Percentiles rank a stretch among this genome's conserved stretches.
phyloP scores from a whole-genome alignment of 208 protist genomes.

The Leishmania lainsoni region DNA sequence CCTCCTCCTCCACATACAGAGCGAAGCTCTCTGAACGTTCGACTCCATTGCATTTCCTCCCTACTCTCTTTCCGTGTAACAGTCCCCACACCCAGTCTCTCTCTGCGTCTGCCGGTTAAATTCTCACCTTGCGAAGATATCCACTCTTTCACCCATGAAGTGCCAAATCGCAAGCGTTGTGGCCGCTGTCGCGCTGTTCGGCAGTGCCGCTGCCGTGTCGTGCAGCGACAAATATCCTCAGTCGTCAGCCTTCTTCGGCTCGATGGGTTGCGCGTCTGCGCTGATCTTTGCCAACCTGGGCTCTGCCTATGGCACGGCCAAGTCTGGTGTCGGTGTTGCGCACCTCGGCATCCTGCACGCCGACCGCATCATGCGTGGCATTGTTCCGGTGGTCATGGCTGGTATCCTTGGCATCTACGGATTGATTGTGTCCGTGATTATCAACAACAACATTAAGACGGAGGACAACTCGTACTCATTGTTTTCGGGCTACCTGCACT shows the following conservation, averaged over 20 bases:
- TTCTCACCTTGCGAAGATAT: conserved; percentile 2
- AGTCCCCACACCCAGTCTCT: not conserved
- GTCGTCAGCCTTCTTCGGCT: conserved; percentile 96
- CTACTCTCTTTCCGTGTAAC: not conserved
- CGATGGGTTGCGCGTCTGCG: conserved; percentile 93
- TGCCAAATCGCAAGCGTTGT: conserved; percentile 23
- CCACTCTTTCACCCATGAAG: conserved; percentile 17
- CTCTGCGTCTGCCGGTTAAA: conserved; percentile 12
- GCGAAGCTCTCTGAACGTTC: not conserved
- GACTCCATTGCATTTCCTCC: not conserved
- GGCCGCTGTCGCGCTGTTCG: conserved; percentile 24
- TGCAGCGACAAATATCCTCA: conserved; percentile 81
- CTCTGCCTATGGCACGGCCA: conserved; percentile 98
- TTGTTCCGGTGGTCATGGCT: conserved; percentile 93
- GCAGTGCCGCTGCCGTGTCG: conserved; percentile 47
- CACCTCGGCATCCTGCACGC: conserved; percentile 97
- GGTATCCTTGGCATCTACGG: conserved; percentile 99
- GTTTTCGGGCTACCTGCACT: conserved; percentile 84
- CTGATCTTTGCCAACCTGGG: conserved; percentile 95
- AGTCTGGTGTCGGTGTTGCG: conserved; percentile 97
- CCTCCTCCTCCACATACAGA: not conserved
- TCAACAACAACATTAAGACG: conserved; percentile 87
- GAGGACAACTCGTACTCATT: conserved; percentile 70
- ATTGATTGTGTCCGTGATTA: conserved; percentile 99
- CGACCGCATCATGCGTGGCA: conserved; percentile 95